These are phyloP conservation scores for Penicillium sclerotiorum DNA, from an alignment of 2,329 filamentous ascomycete genomes.

Conservation along the genomic window DNA sequence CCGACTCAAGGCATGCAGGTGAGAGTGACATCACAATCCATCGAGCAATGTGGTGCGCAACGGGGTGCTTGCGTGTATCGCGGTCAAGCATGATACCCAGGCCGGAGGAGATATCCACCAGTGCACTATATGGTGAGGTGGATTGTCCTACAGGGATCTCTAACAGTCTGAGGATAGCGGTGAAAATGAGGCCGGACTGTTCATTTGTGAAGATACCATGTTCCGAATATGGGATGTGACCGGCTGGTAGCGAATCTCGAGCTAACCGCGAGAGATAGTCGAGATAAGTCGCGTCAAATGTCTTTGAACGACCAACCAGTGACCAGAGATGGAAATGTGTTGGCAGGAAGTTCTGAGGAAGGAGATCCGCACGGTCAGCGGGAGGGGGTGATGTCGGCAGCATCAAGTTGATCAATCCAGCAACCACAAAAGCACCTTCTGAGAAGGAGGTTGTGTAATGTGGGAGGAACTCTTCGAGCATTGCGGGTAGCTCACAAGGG, in stretches of 20 bases:
- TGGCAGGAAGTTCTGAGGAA: conserved; percentile 84
- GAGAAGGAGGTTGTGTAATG: conserved; percentile 94
- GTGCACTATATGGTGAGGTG: conserved; percentile 81
- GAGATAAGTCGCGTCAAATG: conserved; percentile 82
- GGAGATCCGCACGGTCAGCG: conserved; percentile 70
- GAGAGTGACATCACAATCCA: conserved; percentile 94
- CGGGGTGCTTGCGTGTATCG: conserved; percentile 89
- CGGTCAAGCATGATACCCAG: conserved; percentile 85
- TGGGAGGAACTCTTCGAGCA: conserved; percentile 77
- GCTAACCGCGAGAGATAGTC: conserved; percentile 88
- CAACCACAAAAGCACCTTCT: conserved; percentile 90
- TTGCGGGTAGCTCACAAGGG: conserved; percentile 77
- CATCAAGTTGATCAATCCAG: conserved; percentile 81
- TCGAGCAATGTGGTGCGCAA: conserved; percentile 86
- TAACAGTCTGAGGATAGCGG: conserved; percentile 81
- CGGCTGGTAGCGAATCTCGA: conserved; percentile 75
- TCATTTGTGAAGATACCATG: conserved; percentile 91
- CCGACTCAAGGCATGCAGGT: conserved; percentile 74
- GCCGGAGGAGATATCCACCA: conserved; percentile 80
- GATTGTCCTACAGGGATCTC: conserved; percentile 97
- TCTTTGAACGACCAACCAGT: conserved; percentile 83
- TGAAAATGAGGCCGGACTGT: conserved; percentile 91
- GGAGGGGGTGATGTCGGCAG: conserved; percentile 78
- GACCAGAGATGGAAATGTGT: conserved; percentile 98
- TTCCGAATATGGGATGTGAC: conserved; percentile 77